A percentile compares a stretch with the other conserved stretches of the same genome.
Conservation (phyloP, 768 basidiomycete species). For the Collybiopsis confluens region DNA sequence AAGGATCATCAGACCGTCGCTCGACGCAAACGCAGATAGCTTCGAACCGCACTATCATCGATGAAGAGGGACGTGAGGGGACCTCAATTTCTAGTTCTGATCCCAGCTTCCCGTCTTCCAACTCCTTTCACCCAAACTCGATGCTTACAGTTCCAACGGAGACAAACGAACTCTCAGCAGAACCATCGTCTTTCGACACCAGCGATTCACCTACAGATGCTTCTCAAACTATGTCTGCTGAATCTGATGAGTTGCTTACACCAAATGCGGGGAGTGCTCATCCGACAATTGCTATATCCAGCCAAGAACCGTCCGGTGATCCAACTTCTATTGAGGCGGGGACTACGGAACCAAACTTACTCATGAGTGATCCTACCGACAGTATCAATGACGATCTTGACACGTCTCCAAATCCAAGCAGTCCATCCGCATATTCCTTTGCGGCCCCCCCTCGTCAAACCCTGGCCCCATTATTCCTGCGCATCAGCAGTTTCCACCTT, state of each 20-base stretch:
- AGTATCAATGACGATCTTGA: not conserved
- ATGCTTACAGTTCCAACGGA: not conserved
- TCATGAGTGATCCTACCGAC: no score
- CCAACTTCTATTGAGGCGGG: no score
- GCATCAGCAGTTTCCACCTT: constrained; percentile 15
- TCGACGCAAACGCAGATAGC: not conserved
- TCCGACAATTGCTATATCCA: not conserved
- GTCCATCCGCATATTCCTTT: no score
- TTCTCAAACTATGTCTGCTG: no score
- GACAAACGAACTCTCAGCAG: not conserved
- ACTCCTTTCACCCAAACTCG: not conserved
- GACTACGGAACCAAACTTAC: not conserved
- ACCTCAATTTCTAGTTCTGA: not conserved
- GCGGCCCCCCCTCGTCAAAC: not conserved
- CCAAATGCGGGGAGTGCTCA: no score
- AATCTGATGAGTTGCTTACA: no score
- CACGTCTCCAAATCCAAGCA: no score
- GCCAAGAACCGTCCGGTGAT: no score
- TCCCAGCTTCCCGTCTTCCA: constrained; percentile 12
- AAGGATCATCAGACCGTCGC: constrained; percentile 2
- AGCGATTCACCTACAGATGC: not conserved
- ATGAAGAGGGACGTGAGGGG: not conserved
- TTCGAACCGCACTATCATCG: not conserved
- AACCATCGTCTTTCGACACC: not conserved
- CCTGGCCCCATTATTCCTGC: not conserved